These are phyloP conservation scores for Glomus cerebriforme DNA, from an alignment of 192 early-diverging fungal genomes.

Conservation along the genomic window DNA sequence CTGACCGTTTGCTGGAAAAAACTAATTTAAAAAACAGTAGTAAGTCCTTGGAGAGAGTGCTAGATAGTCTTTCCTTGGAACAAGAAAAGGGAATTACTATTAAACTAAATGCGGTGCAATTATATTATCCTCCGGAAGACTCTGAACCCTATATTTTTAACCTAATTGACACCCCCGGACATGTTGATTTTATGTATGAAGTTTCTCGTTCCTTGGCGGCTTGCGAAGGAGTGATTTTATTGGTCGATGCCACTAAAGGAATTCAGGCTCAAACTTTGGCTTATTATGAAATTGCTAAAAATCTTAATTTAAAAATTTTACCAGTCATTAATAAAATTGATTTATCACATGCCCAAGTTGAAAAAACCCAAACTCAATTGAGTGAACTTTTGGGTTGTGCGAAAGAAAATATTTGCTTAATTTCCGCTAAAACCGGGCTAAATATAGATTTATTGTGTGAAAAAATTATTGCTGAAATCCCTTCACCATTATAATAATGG, in stretches of 20 bases:
- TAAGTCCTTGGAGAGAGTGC: not conserved
- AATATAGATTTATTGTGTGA: not conserved
- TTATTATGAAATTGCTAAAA: slow-evolving; percentile 91
- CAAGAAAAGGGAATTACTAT: slow-evolving; percentile 20
- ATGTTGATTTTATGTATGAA: slow-evolving; percentile 94
- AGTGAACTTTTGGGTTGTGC: not conserved
- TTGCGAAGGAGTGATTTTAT: slow-evolving; percentile 86
- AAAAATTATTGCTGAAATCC: slow-evolving; percentile 16
- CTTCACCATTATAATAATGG: too few species aligned
- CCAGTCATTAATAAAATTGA: slow-evolving; percentile 87
- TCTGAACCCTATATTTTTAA: slow-evolving; percentile 75
- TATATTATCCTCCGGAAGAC: slow-evolving; percentile 4
- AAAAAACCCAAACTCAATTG: not conserved
- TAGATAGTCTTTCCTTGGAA: slow-evolving; percentile 1
- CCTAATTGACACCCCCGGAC: slow-evolving; percentile 91
- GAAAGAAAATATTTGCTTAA: not conserved
- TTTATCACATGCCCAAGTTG: not conserved
- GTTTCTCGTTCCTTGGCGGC: slow-evolving; percentile 90
- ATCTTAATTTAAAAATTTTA: slow-evolving; percentile 79
- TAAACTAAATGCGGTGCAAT: slow-evolving; percentile 1
- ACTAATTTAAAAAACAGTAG: slow-evolving; percentile 6
- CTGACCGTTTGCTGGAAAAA: slow-evolving; percentile 7
- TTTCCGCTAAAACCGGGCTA: not conserved
- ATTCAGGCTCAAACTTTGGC: slow-evolving; percentile 94
- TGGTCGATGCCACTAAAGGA: slow-evolving; percentile 95